A percentile compares a stretch with the other conserved stretches of the same genome.
These are phyloP conservation scores for Cystoderma amianthinum DNA, from an alignment of 768 basidiomycete genomes.

Conservation along the genomic window DNA sequence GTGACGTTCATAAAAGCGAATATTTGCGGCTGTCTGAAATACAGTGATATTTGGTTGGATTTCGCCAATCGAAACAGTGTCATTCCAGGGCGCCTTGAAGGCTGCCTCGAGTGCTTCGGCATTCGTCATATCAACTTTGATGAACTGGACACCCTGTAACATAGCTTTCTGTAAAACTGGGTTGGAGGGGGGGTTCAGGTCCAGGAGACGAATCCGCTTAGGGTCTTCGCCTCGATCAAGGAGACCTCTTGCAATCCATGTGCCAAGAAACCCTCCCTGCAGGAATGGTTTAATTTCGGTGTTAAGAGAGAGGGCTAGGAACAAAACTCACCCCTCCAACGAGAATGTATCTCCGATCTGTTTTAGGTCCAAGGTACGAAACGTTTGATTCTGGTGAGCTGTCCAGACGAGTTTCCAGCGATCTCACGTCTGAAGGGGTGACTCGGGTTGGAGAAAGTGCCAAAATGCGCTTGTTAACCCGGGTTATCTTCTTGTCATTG, in stretches of 20 bases:
- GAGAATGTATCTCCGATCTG: conserved; percentile 70
- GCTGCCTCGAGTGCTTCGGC: conserved; percentile 46
- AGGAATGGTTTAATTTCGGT: neutral
- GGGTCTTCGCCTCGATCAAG: conserved; percentile 69
- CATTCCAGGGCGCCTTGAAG: conserved; percentile 60
- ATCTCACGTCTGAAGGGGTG: conserved; percentile 32
- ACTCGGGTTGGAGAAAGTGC: conserved; percentile 47
- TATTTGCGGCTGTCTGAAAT: conserved; percentile 73
- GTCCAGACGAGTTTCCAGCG: conserved; percentile 27
- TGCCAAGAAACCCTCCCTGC: conserved; percentile 70
- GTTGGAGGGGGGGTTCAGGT: conserved; percentile 51
- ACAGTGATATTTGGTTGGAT: conserved; percentile 44
- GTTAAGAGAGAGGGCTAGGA: neutral
- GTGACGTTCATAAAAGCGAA: conserved; percentile 71
- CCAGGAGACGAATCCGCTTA: conserved; percentile 54
- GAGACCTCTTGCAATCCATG: conserved; percentile 70
- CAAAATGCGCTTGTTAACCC: conserved; percentile 38
- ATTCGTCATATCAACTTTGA: conserved; percentile 54
- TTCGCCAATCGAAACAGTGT: conserved; percentile 9
- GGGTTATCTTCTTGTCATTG: conserved; percentile 49
- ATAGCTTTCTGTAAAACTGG: conserved; percentile 57
- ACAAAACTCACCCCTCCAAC: conserved; percentile 57
- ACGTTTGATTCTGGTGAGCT: conserved; percentile 23
- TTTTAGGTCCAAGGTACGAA: conserved; percentile 54
- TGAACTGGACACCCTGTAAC: conserved; percentile 50